Evolutionary conservation across 2,329 filamentous ascomycete species (phyloP), one percentile per base, ranked within the genome.

Genomic region (Diaporthe vexans): DNA sequence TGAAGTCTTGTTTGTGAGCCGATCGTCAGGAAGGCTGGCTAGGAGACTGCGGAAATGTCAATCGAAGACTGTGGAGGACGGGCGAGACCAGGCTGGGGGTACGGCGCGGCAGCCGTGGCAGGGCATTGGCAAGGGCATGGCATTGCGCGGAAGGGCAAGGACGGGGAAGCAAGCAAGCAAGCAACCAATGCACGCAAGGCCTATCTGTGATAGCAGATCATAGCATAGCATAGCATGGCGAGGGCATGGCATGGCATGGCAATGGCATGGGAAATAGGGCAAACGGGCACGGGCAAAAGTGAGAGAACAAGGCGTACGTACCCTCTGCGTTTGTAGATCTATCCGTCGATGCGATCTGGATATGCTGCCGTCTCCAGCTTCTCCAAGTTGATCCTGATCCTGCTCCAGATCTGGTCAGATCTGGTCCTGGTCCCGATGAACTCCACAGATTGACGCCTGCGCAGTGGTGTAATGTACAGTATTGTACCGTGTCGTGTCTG

Each of bases 301-400:
- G 15, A 17, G 21, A 52, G 29, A 11, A n/a, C 26, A 37, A 33
- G 10, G 46, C 69, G 52, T 74, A 74, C 73, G 56, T 73, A 73
- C 51, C 37, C 48, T 71, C 40, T 46, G 43, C 61, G 65, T 63
- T 10, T 68, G 58, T 68, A 43, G 58, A 65, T 73, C 48, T 73
- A 51, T 29, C n/a, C 43, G 29, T 33, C 29, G 46, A 17, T 29
- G 61, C 48, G 37, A 56, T 69, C 29, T 69, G 56, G 37, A 56
- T 69, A 48, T 73, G 37, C 33, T 43, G 56, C 15, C 40, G 19
- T 43, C 13, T 43, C 15, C 33, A 35, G 56, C 40, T 74, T 75
- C 73, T 75, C 70, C 73, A 74, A 74, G 54, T 26, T 33, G 54
- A 73, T 56, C 6, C 40, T 43, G 40, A 43, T 43, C 40, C 40